Base-by-base conservation (phyloP, 768 basidiomycete species). In the Lentinula guzmanii region DNA sequence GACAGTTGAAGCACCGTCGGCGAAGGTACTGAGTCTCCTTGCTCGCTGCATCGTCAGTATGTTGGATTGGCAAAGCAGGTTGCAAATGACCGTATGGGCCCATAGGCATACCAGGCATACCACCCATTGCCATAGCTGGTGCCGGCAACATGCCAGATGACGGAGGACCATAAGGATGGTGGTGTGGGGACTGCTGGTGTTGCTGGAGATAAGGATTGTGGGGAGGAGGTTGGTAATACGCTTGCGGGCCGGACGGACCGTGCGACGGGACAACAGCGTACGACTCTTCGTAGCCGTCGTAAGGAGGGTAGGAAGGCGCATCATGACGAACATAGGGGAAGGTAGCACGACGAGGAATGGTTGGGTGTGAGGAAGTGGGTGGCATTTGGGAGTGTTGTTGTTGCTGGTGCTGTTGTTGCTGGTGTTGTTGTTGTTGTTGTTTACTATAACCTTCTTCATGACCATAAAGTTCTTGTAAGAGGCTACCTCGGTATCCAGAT, bases 1-100 rank as follows among this genome's bases (percentile, higher is more conserved):
- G 91, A 76, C 92, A 94, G 75, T 94, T 94, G 80, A 89, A 91
- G 76, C 92, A 94, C 8, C 91, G 81, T 42, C 92, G 82, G 24
- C 92, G 89, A 60, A 94, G 86, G 70, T 91, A 93, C 75, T 94
- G 92, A 0, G 92, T 94, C 72, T 94, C 92, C 74, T 94, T 94
- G 46, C 86, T 89, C 1, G 91, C 89, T 13, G 92, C 92, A 70
- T 94, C 92, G 75, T 94, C 92, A 0, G 92, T 94, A 76, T 93
- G 90, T 72, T 91, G 91, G 6, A 93, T 87, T 60, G 85, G 84
- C 39, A 91, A 78, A 31, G 24, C 18, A 11, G 78, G 60, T 2
- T 61, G 52, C 33, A 59, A 31, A 18, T 75, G 70, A 50, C 66
- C 70, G n/a, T 48, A 59, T 1, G 35, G n/a, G 6, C 56, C 42